Conservation (phyloP, 2,329 filamentous ascomycete genomes). For the Diaporthe eres region DNA sequence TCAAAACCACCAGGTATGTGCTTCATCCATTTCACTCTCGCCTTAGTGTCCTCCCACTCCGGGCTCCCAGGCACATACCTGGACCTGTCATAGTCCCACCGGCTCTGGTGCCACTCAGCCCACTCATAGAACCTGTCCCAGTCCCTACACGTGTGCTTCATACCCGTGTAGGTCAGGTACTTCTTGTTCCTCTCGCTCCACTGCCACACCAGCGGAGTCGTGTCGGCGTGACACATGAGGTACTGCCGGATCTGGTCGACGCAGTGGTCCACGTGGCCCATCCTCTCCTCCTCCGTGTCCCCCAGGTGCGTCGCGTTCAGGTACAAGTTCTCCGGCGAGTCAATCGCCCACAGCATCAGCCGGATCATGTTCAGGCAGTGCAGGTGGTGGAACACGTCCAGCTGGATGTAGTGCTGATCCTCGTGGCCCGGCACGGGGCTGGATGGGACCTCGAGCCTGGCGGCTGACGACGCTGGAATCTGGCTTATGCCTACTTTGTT, state of each 20-base stretch:
- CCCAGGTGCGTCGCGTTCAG: slow-evolving; percentile 1
- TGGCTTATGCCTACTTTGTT: not conserved
- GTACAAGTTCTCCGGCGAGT: not conserved
- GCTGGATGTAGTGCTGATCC: not conserved
- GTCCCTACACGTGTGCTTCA: slow-evolving; percentile 17
- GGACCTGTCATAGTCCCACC: not conserved
- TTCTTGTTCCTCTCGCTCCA: not conserved
- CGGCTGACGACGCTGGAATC: not conserved
- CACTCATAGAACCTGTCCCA: slow-evolving; percentile 2
- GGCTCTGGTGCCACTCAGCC: slow-evolving; percentile 12
- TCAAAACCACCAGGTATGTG: not conserved
- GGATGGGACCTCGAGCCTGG: not conserved
- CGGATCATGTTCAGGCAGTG: not conserved
- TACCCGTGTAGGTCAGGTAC: not conserved
- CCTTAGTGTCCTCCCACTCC: slow-evolving; percentile 12
- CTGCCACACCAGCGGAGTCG: slow-evolving; percentile 17
- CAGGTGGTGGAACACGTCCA: not conserved
- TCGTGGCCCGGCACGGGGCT: not conserved
- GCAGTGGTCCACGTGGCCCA: slow-evolving; percentile 7
- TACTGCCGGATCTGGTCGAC: not conserved
- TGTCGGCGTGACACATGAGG: slow-evolving; percentile 12
- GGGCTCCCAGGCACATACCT: slow-evolving; percentile 8
- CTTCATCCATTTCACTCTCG: not conserved
- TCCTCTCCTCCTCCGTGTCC: not conserved
- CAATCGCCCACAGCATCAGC: not conserved